Conservation (phyloP, 73 alveolate genomes). For the Halteria grandinella region DNA sequence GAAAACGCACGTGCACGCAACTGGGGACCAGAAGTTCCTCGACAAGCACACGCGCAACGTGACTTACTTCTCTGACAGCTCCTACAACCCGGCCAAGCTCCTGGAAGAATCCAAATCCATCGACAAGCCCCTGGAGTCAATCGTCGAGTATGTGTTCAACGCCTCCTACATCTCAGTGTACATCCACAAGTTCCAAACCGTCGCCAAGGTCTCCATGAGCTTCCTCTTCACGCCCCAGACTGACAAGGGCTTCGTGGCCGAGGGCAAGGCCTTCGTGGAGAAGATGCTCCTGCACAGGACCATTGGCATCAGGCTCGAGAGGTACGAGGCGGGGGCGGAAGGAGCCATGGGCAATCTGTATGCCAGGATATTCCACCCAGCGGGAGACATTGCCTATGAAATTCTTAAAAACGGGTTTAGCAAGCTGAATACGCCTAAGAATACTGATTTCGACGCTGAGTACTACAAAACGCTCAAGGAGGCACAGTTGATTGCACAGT, state of each 20-base stretch:
- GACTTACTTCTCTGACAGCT: conserved; percentile 44
- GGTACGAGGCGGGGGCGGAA: conserved; percentile 57
- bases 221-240: conserved; percentile 56
- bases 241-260: conserved; percentile 49
- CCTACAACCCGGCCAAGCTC: conserved; percentile 48
- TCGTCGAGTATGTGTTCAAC: conserved; percentile 68
- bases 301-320: conserved; percentile 54
- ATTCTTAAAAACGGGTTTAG: conserved; percentile 51
- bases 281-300: conserved; percentile 58
- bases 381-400: conserved; percentile 69
- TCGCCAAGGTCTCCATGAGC: conserved; percentile 41
- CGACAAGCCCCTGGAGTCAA: conserved; percentile 59
- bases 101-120: conserved; percentile 46
- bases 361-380: conserved; percentile 67
- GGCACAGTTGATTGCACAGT: conserved; percentile 68
- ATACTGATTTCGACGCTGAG: conserved; percentile 53
- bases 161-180: conserved; percentile 53
- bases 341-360: conserved; percentile 33
- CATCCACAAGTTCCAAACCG: conserved; percentile 48
- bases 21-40: conserved; percentile 13
- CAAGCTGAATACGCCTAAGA: conserved; percentile 64
- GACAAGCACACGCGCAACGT: conserved; percentile 55
- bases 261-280: conserved; percentile 66
- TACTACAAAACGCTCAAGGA: conserved; percentile 65
- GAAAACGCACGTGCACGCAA: conserved; percentile 33